These are phyloP conservation scores for Lasiodiplodia citricola DNA, from an alignment of 2,329 filamentous ascomycete species.

Conservation along the genomic window DNA sequence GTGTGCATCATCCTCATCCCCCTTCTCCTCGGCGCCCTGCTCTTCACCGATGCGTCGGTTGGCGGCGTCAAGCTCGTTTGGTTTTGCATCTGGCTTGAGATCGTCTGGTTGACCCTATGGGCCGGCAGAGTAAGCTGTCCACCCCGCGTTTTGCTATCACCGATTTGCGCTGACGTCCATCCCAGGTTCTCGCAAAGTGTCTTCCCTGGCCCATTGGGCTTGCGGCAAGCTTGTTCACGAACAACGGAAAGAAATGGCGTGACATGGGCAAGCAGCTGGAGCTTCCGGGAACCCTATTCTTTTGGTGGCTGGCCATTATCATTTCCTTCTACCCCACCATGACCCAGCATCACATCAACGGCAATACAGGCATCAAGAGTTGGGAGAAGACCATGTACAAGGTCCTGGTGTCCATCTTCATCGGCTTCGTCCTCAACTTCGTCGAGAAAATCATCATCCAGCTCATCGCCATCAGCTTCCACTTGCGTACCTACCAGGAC, in stretches of 20 bases:
- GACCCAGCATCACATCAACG: constrained; percentile 65
- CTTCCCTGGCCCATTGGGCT: constrained; percentile 67
- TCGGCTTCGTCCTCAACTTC: constrained; percentile 79
- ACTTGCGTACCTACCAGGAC: constrained; percentile 86
- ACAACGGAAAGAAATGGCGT: constrained; percentile 90
- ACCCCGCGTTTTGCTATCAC: neutral
- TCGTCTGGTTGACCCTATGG: constrained; percentile 92
- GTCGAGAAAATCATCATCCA: constrained; percentile 93
- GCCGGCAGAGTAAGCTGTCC: constrained; percentile 59
- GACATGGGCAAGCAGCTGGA: constrained; percentile 87
- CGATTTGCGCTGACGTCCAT: constrained; percentile 2
- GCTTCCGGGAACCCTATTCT: constrained; percentile 81
- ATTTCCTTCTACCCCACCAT: constrained; percentile 86
- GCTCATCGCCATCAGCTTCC: constrained; percentile 92
- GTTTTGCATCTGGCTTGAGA: constrained; percentile 96
- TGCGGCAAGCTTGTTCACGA: constrained; percentile 77
- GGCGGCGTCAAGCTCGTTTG: constrained; percentile 81
- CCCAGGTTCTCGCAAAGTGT: constrained; percentile 65
- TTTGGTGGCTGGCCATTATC: constrained; percentile 89
- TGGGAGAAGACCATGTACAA: constrained; percentile 87
- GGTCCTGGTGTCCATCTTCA: constrained; percentile 83
- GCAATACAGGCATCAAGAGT: constrained; percentile 55
- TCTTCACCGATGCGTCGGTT: constrained; percentile 65
- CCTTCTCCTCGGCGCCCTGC: constrained; percentile 66
- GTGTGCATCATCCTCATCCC: constrained; percentile 70